Percentiles rank a stretch among this genome's conserved stretches.
These are phyloP conservation scores for Sanghuangporus weigelae DNA, from an alignment of 1,284 basidiomycete genomes.

Conservation along the genomic window DNA sequence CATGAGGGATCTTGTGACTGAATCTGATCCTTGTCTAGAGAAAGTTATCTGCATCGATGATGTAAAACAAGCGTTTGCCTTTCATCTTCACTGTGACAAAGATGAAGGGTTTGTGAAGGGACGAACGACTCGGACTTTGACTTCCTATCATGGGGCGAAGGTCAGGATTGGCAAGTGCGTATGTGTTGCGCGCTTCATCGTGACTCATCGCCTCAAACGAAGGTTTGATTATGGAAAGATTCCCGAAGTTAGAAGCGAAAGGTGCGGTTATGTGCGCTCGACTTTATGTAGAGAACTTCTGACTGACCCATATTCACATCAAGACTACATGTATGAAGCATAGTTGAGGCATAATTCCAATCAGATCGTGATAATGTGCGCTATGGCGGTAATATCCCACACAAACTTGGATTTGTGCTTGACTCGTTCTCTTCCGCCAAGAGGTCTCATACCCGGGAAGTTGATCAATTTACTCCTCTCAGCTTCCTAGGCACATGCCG, in stretches of 20 bases:
- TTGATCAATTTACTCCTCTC: no score
- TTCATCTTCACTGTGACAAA: not conserved
- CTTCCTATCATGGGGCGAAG: not conserved
- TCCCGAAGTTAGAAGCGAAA: not conserved
- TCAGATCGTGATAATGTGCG: no score
- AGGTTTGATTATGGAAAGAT: not conserved
- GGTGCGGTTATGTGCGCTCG: not conserved
- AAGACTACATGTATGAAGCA: not conserved
- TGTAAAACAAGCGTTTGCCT: not conserved
- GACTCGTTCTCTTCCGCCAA: no score
- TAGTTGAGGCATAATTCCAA: no score
- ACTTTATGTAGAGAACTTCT: not conserved
- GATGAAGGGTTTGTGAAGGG: not conserved
- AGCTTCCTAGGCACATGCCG: no score
- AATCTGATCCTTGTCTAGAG: not conserved
- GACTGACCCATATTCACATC: not conserved
- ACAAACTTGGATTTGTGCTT: no score
- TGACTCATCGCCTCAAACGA: not conserved
- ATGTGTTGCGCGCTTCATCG: not conserved
- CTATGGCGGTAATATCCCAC: no score
- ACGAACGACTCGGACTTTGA: not conserved
- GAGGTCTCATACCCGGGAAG: no score
- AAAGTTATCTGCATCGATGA: not conserved
- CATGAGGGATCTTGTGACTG: not conserved
- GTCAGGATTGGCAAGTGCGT: not conserved